A percentile compares a stretch with the other conserved stretches of the same genome.
phyloP scores from a whole-genome alignment of 345 rosid species.

The Rhodamnia rubescens region DNA sequence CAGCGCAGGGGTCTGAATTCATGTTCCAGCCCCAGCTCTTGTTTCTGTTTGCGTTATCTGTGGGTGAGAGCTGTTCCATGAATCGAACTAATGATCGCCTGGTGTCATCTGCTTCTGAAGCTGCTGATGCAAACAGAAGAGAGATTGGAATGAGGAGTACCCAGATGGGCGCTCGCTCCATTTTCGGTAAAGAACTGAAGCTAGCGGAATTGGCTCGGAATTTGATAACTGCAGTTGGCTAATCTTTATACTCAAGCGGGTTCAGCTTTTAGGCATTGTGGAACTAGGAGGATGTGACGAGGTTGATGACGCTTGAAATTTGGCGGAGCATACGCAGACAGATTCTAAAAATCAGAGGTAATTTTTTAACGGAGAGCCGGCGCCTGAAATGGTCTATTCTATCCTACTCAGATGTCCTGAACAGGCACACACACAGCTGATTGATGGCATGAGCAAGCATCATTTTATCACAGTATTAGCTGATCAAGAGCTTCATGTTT shows the following conservation, averaged over 20 bases:
- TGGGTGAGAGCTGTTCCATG: slow-evolving; percentile 2
- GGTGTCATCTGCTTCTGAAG: neutral
- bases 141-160: neutral
- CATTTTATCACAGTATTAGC: neutral
- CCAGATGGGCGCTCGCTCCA: neutral
- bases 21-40: slow-evolving; percentile 10
- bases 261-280: neutral
- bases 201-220: neutral
- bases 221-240: neutral
- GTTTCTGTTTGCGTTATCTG: neutral
- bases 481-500: neutral
- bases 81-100: slow-evolving; percentile 3
- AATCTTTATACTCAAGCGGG: neutral
- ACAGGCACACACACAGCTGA: neutral
- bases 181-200: neutral
- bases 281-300: neutral
- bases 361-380: neutral
- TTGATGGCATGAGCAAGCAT: neutral
- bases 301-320: neutral
- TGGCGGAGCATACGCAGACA: neutral
- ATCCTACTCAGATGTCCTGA: neutral
- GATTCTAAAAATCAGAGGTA: neutral
- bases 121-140: neutral
- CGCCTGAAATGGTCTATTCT: neutral
- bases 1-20: slow-evolving; percentile 4